These are phyloP conservation scores for Pezicula radicicola DNA, from an alignment of 2,329 filamentous ascomycete species.

Conservation along the genomic window DNA sequence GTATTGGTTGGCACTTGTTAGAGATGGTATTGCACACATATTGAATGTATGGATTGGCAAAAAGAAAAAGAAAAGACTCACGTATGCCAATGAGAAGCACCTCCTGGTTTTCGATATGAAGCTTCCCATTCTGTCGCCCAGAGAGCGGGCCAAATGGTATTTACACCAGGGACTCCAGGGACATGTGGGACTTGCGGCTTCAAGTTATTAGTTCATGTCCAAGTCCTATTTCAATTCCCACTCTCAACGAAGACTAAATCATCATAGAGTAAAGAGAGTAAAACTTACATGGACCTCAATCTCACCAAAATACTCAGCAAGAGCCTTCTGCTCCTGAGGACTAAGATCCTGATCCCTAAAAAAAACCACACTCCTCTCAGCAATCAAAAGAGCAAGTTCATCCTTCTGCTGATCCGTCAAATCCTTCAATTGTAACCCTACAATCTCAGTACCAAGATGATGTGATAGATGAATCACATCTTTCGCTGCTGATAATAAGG, in stretches of 20 bases:
- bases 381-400: constrained; percentile 38
- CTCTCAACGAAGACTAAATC: too few species aligned
- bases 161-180: constrained; percentile 61
- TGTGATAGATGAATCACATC: constrained; percentile 52
- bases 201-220: constrained; percentile 1
- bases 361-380: constrained; percentile 36
- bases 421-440: constrained; percentile 35
- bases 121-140: constrained; percentile 57
- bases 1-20: constrained; percentile 3
- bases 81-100: constrained; percentile 66
- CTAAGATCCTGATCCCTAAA: constrained; percentile 41
- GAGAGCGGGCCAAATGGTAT: constrained; percentile 69
- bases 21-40: background rate
- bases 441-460: constrained; percentile 38
- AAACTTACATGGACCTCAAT: constrained; percentile 62
- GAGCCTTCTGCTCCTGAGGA: constrained; percentile 59
- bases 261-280: background rate
- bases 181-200: constrained; percentile 71
- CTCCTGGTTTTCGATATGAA: constrained; percentile 64
- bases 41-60: too few species aligned
- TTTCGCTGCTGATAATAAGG: constrained; percentile 56
- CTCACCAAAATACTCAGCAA: constrained; percentile 62
- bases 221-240: too few species aligned
- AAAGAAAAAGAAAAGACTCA: constrained; percentile 3
- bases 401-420: constrained; percentile 37